A percentile compares a stretch with the other conserved stretches of the same genome.
Evolutionary conservation across 495 filamentous ascomycete genomes (phyloP).

Genomic region (Lasiosphaeria miniovina): DNA sequence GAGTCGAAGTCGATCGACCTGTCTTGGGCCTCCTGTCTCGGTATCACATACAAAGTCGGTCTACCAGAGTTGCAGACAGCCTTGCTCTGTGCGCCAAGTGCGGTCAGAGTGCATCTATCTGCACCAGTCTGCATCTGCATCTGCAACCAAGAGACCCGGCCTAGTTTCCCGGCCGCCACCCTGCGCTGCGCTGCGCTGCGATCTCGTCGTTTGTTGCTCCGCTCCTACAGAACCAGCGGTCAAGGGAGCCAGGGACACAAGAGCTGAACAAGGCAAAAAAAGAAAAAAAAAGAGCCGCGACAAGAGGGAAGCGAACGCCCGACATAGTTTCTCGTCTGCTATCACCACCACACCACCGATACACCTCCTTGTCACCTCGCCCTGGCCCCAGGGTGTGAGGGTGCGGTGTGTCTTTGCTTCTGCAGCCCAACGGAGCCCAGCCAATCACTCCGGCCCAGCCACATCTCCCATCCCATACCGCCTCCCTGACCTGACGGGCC

Average conservation of each 20-base stretch:
- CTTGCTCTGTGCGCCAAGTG: background rate
- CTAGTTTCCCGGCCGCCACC: background rate
- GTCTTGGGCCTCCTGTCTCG: too few species aligned
- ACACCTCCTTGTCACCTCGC: background rate
- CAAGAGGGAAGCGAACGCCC: background rate
- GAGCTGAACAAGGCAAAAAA: background rate
- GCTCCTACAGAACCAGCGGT: background rate
- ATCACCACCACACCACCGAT: background rate
- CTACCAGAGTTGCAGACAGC: too few species aligned
- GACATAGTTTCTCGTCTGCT: background rate
- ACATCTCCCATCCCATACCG: constrained; percentile 3
- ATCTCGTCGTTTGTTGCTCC: background rate
- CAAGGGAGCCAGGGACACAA: background rate
- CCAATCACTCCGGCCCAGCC: constrained; percentile 11
- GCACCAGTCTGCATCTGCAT: background rate
- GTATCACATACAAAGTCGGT: too few species aligned
- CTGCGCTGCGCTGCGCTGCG: background rate
- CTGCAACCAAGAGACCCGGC: background rate
- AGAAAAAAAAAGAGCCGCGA: constrained; percentile 2
- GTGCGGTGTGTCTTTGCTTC: constrained; percentile 3
- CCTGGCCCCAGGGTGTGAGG: constrained; percentile 5
- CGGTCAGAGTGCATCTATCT: background rate
- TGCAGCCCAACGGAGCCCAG: constrained; percentile 10
- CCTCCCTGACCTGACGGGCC: background rate
- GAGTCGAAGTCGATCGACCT: too few species aligned